Conservation (phyloP, 2,329 filamentous ascomycete genomes). For the Monascus ruber region DNA sequence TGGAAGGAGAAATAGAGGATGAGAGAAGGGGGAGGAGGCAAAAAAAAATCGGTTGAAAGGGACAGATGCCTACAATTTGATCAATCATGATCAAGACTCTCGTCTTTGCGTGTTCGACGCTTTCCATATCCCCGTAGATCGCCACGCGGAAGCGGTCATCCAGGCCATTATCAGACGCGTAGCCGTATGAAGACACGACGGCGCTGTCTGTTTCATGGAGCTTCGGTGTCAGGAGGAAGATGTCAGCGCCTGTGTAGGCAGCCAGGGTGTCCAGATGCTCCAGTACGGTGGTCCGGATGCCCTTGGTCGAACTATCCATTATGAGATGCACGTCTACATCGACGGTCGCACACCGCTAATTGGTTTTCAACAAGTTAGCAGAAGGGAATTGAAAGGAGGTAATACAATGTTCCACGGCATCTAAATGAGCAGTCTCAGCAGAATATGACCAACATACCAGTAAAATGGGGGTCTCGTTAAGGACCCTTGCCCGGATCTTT, state of each 20-base stretch:
- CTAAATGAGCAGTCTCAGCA: too few relatives aligned
- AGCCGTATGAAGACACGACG: conserved; percentile 60
- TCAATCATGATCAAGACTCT: conserved; percentile 95
- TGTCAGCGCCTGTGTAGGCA: conserved; percentile 82
- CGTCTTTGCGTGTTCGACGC: conserved; percentile 93
- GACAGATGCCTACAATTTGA: conserved; percentile 54
- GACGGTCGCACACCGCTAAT: conserved; percentile 78
- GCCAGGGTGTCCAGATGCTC: conserved; percentile 81
- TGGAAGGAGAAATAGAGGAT: background rate
- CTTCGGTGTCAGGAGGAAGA: conserved; percentile 89
- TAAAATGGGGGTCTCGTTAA: conserved; percentile 85
- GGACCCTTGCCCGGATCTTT: conserved; percentile 76
- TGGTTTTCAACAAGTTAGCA: conserved; percentile 10
- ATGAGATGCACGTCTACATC: conserved; percentile 88
- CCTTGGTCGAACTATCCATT: conserved; percentile 58
- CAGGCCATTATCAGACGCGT: conserved; percentile 66
- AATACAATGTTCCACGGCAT: conserved; percentile 8
- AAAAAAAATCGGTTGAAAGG: conserved; percentile 5
- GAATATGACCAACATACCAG: conserved; percentile 52
- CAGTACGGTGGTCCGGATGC: conserved; percentile 63
- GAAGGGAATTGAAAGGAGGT: conserved; percentile 6
- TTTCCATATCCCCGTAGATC: conserved; percentile 92
- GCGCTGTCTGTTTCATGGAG: conserved; percentile 66
- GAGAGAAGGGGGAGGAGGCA: conserved; percentile 9
- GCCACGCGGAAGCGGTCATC: conserved; percentile 86